These are phyloP conservation scores for Fomes fomentarius DNA, from an alignment of 1,284 basidiomycete species.

Conservation along the genomic window DNA sequence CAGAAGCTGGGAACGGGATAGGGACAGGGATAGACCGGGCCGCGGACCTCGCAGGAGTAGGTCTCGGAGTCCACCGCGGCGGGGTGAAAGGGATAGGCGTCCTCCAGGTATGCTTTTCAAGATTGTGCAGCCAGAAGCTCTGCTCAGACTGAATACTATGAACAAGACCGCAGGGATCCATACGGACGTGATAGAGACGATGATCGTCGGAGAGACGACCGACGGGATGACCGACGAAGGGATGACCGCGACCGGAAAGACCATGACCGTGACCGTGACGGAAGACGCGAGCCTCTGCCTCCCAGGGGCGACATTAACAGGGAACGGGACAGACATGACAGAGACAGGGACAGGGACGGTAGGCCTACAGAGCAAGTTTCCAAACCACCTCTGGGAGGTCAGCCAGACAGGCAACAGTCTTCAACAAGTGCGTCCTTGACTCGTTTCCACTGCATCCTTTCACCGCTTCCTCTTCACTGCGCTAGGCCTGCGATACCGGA, in stretches of 20 bases:
- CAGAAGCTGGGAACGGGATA: slow-evolving; percentile 69
- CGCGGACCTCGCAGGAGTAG: slow-evolving; percentile 58
- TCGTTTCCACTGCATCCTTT: background rate
- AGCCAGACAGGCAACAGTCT: slow-evolving; percentile 20
- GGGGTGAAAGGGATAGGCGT: slow-evolving; percentile 49
- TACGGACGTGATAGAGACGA: slow-evolving; percentile 31
- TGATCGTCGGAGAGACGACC: slow-evolving; percentile 29
- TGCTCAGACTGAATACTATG: background rate
- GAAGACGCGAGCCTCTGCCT: slow-evolving; percentile 23
- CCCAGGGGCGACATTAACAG: slow-evolving; percentile 18
- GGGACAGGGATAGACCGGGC: slow-evolving; percentile 64
- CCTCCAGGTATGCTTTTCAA: slow-evolving; percentile 36
- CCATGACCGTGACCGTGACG: slow-evolving; percentile 25
- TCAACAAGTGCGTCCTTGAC: slow-evolving; percentile 20
- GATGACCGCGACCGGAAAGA: slow-evolving; percentile 34
- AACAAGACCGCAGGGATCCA: slow-evolving; percentile 35
- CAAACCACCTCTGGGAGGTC: slow-evolving; percentile 9
- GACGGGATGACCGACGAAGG: slow-evolving; percentile 38
- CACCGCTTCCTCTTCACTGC: too few relatives aligned
- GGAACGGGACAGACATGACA: slow-evolving; percentile 24
- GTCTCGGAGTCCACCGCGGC: slow-evolving; percentile 67
- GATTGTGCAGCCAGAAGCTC: background rate
- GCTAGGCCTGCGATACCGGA: too few relatives aligned
- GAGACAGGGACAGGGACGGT: slow-evolving; percentile 27
- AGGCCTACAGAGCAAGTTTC: slow-evolving; percentile 20